Percentiles rank a stretch among this genome's conserved stretches.
Evolutionary conservation across 768 basidiomycete genomes (phyloP).

Genomic region (Rubroboletus pulcherrimus): DNA sequence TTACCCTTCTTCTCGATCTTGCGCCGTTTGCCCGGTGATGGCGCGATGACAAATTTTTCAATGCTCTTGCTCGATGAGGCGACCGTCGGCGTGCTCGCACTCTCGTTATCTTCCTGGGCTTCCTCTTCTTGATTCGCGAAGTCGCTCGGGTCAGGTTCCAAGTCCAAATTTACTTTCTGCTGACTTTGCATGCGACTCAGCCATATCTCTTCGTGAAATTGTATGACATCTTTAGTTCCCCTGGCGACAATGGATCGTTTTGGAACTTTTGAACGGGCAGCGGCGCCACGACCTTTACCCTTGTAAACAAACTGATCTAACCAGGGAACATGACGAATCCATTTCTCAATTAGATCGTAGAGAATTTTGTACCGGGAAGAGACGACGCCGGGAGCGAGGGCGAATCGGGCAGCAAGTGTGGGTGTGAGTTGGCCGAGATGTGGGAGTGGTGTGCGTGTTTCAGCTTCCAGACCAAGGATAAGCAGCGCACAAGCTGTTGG

Average conservation of each 20-base stretch:
- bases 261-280: constrained; percentile 55
- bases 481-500: constrained; percentile 66
- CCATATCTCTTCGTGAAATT: constrained; percentile 64
- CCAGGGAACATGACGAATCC: constrained; percentile 72
- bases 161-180: constrained; percentile 35
- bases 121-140: constrained; percentile 32
- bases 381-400: constrained; percentile 50
- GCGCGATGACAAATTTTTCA: background rate
- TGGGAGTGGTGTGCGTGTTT: constrained; percentile 48
- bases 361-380: constrained; percentile 68
- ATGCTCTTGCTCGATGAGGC: constrained; percentile 6
- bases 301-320: constrained; percentile 51
- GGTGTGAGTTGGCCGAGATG: constrained; percentile 56
- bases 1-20: constrained; percentile 24
- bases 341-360: constrained; percentile 55
- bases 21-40: constrained; percentile 29
- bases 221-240: constrained; percentile 65
- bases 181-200: constrained; percentile 35
- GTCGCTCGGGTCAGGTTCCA: constrained; percentile 35
- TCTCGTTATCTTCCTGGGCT: constrained; percentile 24
- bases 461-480: constrained; percentile 69
- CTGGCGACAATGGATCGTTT: constrained; percentile 64
- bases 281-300: constrained; percentile 27
- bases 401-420: constrained; percentile 49
- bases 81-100: constrained; percentile 1